Percentiles rank a stretch among this genome's conserved stretches.
phyloP scores from a whole-genome alignment of 371 early-diverging fungal species.

The Lichtheimia ramosa region DNA sequence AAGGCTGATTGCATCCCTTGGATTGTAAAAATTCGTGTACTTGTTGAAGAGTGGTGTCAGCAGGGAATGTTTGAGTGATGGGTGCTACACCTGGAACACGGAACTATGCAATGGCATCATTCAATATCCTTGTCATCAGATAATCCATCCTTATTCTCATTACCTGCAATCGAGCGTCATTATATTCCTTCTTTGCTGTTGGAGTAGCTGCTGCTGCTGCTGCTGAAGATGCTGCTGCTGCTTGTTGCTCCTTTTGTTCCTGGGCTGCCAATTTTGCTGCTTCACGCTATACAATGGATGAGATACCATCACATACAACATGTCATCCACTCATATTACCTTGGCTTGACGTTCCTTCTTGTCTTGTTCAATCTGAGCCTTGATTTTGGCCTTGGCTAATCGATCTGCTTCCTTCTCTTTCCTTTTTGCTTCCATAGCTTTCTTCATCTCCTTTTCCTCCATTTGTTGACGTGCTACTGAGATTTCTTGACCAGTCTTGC shows the following conservation, averaged over 20 bases:
- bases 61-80: conserved; percentile 71
- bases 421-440: conserved; percentile 69
- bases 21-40: conserved; percentile 67
- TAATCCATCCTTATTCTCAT: no score
- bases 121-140: no score
- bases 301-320: not conserved
- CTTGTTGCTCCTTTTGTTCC: conserved; percentile 14
- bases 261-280: conserved; percentile 16
- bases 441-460: conserved; percentile 75
- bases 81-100: conserved; percentile 55
- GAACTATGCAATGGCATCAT: conserved; percentile 29
- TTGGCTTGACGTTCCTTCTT: conserved; percentile 71
- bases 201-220: conserved; percentile 21
- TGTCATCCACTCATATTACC: conserved; percentile 13
- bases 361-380: conserved; percentile 86
- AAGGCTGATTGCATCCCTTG: conserved; percentile 55
- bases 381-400: conserved; percentile 73
- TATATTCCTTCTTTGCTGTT: conserved; percentile 58
- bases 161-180: conserved; percentile 74
- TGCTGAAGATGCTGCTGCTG: conserved; percentile 14
- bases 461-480: conserved; percentile 68
- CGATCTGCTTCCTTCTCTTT: conserved; percentile 82
- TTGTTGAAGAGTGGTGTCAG: conserved; percentile 62
- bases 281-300: conserved; percentile 16
- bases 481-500: conserved; percentile 82